Evolutionary conservation across 768 basidiomycete species (phyloP).

Genomic region (Kwoniella heveanensis): DNA sequence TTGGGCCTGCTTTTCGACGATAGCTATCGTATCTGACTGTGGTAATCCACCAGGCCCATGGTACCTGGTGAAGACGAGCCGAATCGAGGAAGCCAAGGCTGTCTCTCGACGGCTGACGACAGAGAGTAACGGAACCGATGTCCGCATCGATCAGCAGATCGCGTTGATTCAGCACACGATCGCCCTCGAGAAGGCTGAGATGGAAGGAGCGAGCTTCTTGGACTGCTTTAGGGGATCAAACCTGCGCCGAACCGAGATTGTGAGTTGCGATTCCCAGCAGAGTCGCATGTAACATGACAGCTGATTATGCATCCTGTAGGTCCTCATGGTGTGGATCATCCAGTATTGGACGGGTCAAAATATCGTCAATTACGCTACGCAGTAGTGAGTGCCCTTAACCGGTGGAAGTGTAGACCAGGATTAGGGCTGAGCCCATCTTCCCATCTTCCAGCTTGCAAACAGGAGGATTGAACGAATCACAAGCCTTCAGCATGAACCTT

Average conservation of each 20-base stretch:
- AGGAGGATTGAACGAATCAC: conserved; percentile 27
- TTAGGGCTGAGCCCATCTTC: conserved; percentile 30
- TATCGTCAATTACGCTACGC: conserved; percentile 40
- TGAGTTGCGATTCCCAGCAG: too few species aligned
- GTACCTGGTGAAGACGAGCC: conserved; percentile 41
- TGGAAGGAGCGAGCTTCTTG: conserved; percentile 28
- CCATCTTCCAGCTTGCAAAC: conserved; percentile 33
- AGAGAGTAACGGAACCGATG: conserved; percentile 24
- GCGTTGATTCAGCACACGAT: conserved; percentile 45
- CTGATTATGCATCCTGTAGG: too few species aligned
- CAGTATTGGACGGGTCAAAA: conserved; percentile 53
- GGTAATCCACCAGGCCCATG: too few species aligned
- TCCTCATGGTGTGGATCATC: too few species aligned
- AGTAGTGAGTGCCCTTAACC: too few species aligned
- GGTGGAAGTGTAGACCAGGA: too few species aligned
- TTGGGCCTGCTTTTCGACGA: too few species aligned
- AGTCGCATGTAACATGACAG: too few species aligned
- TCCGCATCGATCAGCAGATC: conserved; percentile 41
- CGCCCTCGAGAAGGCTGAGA: conserved; percentile 30
- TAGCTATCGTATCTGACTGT: too few species aligned
- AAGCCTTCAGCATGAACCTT: conserved; percentile 37
- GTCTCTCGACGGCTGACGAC: conserved; percentile 29
- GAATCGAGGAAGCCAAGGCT: conserved; percentile 29
- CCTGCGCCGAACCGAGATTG: conserved; percentile 48
- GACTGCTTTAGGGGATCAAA: conserved; percentile 48